phyloP scores from a whole-genome alignment of 2,329 filamentous ascomycete genomes.

The Cercospora zeae-maydis region DNA sequence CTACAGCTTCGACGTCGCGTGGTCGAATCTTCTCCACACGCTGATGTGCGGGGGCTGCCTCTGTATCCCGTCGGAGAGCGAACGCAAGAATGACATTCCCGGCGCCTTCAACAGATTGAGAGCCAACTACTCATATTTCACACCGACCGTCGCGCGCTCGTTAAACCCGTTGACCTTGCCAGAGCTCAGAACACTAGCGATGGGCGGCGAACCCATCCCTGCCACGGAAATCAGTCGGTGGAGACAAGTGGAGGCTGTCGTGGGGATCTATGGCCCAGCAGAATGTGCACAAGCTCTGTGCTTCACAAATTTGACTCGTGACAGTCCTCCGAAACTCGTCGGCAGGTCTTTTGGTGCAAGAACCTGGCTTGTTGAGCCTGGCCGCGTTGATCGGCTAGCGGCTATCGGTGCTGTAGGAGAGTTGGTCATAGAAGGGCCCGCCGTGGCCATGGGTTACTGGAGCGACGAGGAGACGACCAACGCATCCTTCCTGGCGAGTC shows the following conservation, averaged over 20 bases:
- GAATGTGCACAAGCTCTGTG: slow-evolving; percentile 29
- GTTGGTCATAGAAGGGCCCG: slow-evolving; percentile 10
- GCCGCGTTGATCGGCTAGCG: slow-evolving; percentile 33
- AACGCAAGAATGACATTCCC: slow-evolving; percentile 19
- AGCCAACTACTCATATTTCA: slow-evolving; percentile 49
- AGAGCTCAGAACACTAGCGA: slow-evolving; percentile 1
- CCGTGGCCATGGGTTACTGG: slow-evolving; percentile 12
- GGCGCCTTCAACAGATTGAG: slow-evolving; percentile 35
- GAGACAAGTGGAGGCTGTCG: slow-evolving; percentile 38
- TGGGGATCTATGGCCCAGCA: slow-evolving; percentile 46
- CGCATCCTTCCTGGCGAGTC: background rate
- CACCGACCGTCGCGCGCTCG: slow-evolving; percentile 53
- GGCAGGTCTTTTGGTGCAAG: slow-evolving; percentile 4
- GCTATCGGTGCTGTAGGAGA: slow-evolving; percentile 13
- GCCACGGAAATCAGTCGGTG: slow-evolving; percentile 39
- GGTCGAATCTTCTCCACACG: slow-evolving; percentile 20
- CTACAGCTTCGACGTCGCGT: slow-evolving; percentile 18
- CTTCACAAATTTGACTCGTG: slow-evolving; percentile 1
- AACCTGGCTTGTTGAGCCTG: slow-evolving; percentile 16
- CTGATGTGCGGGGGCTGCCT: slow-evolving; percentile 20
- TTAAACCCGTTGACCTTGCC: slow-evolving; percentile 35
- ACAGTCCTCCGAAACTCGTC: slow-evolving; percentile 7
- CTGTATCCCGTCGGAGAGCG: slow-evolving; percentile 16
- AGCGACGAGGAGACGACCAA: slow-evolving; percentile 12
- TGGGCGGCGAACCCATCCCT: slow-evolving; percentile 41